phyloP scores from a whole-genome alignment of 2,329 filamentous ascomycete species.

The Leptographium wingfieldii region DNA sequence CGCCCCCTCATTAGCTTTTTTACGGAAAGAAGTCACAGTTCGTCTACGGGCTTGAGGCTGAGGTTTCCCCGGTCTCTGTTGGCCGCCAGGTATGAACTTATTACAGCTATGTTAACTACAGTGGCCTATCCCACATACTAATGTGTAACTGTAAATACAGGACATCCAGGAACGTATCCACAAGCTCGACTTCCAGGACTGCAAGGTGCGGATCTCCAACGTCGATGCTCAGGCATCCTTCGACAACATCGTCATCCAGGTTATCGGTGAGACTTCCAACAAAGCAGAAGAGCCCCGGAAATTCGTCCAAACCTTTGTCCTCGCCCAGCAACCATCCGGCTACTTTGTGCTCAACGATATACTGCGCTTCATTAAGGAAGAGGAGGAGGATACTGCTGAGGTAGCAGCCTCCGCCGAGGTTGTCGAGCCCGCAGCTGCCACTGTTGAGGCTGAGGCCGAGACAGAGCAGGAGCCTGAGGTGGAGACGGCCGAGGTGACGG shows the following conservation, averaged over 20 bases:
- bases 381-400: constrained; percentile 59
- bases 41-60: constrained; percentile 82
- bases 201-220: constrained; percentile 96
- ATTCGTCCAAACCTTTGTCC: constrained; percentile 95
- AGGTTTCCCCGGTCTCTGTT: constrained; percentile 73
- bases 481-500: constrained; percentile 22
- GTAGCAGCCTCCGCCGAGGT: constrained; percentile 38
- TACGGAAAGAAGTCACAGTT: constrained; percentile 95
- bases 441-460: constrained; percentile 15
- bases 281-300: constrained; percentile 84
- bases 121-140: not conserved
- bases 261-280: constrained; percentile 96
- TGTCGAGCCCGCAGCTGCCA: constrained; percentile 26
- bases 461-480: constrained; percentile 30
- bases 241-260: constrained; percentile 91
- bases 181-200: constrained; percentile 85
- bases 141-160: constrained; percentile 28
- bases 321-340: constrained; percentile 88
- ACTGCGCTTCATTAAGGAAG: constrained; percentile 82
- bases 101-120: not conserved
- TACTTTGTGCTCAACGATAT: constrained; percentile 99
- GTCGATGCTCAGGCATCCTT: constrained; percentile 91
- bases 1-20: constrained; percentile 50
- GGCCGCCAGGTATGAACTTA: constrained; percentile 63
- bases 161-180: constrained; percentile 92